A percentile compares a stretch with the other conserved stretches of the same genome.
These are phyloP conservation scores for Blastocystis sp. DNA, from an alignment of 352 stramenopile genomes.

Conservation along the genomic window DNA sequence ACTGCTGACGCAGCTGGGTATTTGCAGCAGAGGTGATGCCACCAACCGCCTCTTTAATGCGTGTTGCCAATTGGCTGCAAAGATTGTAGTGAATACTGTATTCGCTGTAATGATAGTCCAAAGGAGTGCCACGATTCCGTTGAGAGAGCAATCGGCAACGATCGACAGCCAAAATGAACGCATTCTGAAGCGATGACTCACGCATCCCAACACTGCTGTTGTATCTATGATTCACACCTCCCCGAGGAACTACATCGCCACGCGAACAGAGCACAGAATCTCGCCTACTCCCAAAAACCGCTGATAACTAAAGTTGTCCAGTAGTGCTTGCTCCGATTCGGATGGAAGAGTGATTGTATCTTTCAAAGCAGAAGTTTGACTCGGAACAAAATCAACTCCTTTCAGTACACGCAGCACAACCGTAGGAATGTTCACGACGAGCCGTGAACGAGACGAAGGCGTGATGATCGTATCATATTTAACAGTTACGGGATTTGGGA, in stretches of 20 bases:
- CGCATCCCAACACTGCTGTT: not conserved
- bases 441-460: not conserved
- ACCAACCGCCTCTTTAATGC: not conserved
- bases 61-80: not conserved
- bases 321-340: not conserved
- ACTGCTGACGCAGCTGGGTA: constrained; percentile 35
- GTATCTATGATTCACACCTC: not conserved
- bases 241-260: not conserved
- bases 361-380: not conserved
- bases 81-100: constrained; percentile 42
- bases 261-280: not conserved
- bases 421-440: not conserved
- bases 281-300: constrained; percentile 24
- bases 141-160: not conserved
- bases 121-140: not conserved
- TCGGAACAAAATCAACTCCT: constrained; percentile 16
- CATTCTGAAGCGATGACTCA: not conserved
- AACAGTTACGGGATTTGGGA: not conserved
- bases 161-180: constrained; percentile 9
- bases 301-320: not conserved
- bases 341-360: not conserved
- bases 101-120: constrained; percentile 35
- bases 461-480: constrained; percentile 46
- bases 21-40: not conserved
- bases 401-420: constrained; percentile 12